Percentiles rank a stretch among this genome's conserved stretches.
Conservation (phyloP, 2,329 filamentous ascomycete genomes). For the Myriangium duriaei region DNA sequence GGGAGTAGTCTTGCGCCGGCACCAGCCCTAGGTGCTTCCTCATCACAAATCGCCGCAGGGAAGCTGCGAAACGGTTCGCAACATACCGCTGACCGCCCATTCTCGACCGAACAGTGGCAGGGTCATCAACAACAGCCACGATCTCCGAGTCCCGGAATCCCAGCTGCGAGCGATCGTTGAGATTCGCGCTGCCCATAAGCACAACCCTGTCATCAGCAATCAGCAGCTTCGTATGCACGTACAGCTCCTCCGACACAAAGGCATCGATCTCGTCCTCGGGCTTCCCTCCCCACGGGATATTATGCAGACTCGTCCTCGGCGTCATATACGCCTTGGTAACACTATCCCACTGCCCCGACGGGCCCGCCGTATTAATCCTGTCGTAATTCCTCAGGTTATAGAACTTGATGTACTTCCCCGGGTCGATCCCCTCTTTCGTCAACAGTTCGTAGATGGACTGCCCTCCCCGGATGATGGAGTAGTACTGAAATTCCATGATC, state of each 20-base stretch:
- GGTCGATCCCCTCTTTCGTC: constrained; percentile 52
- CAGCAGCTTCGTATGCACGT: constrained; percentile 56
- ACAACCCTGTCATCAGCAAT: constrained; percentile 74
- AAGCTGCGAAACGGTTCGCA: constrained; percentile 64
- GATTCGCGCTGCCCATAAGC: constrained; percentile 65
- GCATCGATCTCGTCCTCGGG: constrained; percentile 46
- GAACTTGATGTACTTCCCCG: constrained; percentile 63
- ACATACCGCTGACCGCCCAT: constrained; percentile 64
- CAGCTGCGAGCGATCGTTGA: constrained; percentile 64
- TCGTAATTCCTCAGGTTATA: constrained; percentile 80
- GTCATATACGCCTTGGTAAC: constrained; percentile 78
- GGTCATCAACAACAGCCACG: constrained; percentile 77
- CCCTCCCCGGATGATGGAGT: constrained; percentile 64
- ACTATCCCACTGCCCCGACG: constrained; percentile 55
- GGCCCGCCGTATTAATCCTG: constrained; percentile 58
- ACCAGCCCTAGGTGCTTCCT: constrained; percentile 83
- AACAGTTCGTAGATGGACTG: constrained; percentile 66
- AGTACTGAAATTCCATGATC: constrained; percentile 83
- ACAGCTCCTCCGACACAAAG: constrained; percentile 51
- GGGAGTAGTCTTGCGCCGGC: constrained; percentile 57
- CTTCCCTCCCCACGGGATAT: constrained; percentile 46
- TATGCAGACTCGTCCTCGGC: constrained; percentile 55
- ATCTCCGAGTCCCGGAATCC: constrained; percentile 80
- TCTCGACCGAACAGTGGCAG: constrained; percentile 51
- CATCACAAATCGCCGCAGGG: constrained; percentile 74